These are phyloP conservation scores for Backusella luteola DNA, from an alignment of 192 early-diverging fungal genomes.

Conservation along the genomic window DNA sequence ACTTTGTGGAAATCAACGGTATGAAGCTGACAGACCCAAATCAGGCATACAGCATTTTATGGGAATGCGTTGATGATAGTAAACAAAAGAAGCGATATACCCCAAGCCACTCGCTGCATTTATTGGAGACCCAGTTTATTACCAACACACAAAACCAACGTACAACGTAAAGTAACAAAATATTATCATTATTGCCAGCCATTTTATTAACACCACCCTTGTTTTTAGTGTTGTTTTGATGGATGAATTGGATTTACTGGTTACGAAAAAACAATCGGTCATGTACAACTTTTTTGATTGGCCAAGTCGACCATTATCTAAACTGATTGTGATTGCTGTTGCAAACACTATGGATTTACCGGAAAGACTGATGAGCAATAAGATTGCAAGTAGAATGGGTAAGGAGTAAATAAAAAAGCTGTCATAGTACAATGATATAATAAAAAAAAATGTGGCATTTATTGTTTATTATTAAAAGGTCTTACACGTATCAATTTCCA, in stretches of 20 bases:
- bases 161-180: slow-evolving; percentile 30
- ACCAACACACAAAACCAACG: slow-evolving; percentile 30
- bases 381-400: slow-evolving; percentile 89
- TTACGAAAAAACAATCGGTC: slow-evolving; percentile 87
- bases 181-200: slow-evolving; percentile 10
- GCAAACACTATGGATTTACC: slow-evolving; percentile 99
- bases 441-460: no score
- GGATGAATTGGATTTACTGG: slow-evolving; percentile 95
- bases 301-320: slow-evolving; percentile 81
- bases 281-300: slow-evolving; percentile 99
- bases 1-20: slow-evolving; percentile 95
- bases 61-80: slow-evolving; percentile 60
- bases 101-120: slow-evolving; percentile 70
- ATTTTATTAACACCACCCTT: not conserved
- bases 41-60: slow-evolving; percentile 83
- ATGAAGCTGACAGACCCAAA: slow-evolving; percentile 95
- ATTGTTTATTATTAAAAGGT: slow-evolving; percentile 40
- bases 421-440: no score
- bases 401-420: slow-evolving; percentile 12
- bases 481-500: slow-evolving; percentile 90
- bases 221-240: slow-evolving; percentile 81
- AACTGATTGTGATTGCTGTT: slow-evolving; percentile 90
- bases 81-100: slow-evolving; percentile 53
- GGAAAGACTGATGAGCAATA: slow-evolving; percentile 85
- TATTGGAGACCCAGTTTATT: slow-evolving; percentile 75